These are phyloP conservation scores for Silene vulgaris DNA, from an alignment of 179 eudicot species.

Conservation along the genomic window DNA sequence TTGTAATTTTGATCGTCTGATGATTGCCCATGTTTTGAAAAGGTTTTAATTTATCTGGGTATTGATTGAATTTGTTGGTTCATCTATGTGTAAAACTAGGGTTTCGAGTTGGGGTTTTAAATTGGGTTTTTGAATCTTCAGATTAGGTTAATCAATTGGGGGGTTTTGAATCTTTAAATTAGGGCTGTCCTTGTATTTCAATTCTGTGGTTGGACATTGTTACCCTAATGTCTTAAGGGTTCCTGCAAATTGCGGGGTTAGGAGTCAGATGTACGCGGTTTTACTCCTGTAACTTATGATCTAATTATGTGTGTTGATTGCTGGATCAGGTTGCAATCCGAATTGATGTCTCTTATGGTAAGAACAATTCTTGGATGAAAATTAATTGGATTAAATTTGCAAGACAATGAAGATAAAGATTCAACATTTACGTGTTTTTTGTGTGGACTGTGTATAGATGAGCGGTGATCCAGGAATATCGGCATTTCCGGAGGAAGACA, in stretches of 20 bases:
- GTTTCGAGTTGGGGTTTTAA: conserved; percentile 12
- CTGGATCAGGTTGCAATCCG: conserved; percentile 76
- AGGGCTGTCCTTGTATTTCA: not conserved
- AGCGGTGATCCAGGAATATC: conserved; percentile 84
- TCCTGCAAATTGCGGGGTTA: too few species aligned
- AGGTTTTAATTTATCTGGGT: conserved; percentile 9
- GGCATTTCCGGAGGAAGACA: conserved; percentile 95
- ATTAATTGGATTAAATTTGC: too few species aligned
- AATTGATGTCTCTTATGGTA: conserved; percentile 94
- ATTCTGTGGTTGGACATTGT: too few species aligned
- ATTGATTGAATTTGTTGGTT: conserved; percentile 13
- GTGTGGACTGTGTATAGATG: conserved; percentile 46
- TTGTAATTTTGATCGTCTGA: not conserved
- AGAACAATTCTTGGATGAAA: conserved; percentile 18
- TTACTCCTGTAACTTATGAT: not conserved
- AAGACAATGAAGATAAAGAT: not conserved
- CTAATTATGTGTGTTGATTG: conserved; percentile 12
- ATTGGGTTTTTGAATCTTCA: not conserved
- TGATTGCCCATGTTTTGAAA: not conserved
- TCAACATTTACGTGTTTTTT: not conserved
- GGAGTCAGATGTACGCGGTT: too few species aligned
- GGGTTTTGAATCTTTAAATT: not conserved
- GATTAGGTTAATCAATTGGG: not conserved
- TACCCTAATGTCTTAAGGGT: too few species aligned
- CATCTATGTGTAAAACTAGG: conserved; percentile 14